Conservation (phyloP, 2,329 filamentous ascomycete species). For the Colletotrichum phormii region DNA sequence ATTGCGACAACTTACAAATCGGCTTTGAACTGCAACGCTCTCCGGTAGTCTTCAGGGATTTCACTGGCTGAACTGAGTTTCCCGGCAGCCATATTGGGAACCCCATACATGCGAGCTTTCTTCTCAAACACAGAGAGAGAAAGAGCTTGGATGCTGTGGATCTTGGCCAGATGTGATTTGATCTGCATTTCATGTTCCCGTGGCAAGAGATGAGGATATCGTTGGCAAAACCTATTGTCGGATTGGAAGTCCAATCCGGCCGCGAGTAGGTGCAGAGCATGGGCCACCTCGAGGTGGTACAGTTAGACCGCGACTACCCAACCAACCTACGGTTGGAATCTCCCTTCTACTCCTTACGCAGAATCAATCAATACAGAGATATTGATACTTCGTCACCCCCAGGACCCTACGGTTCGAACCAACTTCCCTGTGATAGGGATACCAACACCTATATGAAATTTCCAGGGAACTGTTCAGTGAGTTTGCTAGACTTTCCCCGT, state of each 20-base stretch:
- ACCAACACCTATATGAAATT: not conserved
- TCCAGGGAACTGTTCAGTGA: not conserved
- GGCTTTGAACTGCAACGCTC: not conserved
- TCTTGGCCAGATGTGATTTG: not conserved
- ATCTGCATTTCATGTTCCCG: not conserved
- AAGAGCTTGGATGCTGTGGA: not conserved
- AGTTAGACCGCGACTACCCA: too few relatives aligned
- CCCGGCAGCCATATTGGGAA: not conserved
- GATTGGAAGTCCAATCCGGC: too few relatives aligned
- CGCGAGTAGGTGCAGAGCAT: too few relatives aligned
- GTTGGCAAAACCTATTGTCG: not conserved
- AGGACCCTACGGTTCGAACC: too few relatives aligned
- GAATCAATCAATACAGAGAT: too few relatives aligned
- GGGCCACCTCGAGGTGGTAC: too few relatives aligned
- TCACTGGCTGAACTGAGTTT: not conserved
- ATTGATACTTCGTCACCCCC: too few relatives aligned
- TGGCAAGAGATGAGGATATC: not conserved
- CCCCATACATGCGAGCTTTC: not conserved
- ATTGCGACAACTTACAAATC: not conserved
- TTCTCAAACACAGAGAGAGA: not conserved
- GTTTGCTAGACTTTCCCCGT: not conserved
- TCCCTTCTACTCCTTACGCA: too few relatives aligned
- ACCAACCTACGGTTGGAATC: too few relatives aligned
- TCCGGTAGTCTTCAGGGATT: not conserved
- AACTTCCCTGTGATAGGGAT: too few relatives aligned